Evolutionary conservation across 768 basidiomycete genomes (phyloP), one percentile per base, ranked within the genome.

Genomic region (Auriscalpium vulgare): DNA sequence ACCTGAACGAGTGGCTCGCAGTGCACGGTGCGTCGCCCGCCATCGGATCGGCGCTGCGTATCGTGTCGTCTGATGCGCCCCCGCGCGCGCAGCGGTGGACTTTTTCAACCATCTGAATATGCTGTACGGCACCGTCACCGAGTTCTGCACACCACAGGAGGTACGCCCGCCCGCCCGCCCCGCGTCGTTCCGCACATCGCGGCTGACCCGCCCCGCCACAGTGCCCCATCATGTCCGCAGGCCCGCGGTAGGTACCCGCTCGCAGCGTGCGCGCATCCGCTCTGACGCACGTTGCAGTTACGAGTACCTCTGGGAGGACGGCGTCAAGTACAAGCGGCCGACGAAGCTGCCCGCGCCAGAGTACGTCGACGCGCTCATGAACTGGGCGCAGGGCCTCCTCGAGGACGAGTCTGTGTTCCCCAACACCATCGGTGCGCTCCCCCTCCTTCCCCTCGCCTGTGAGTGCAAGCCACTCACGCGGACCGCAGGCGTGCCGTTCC

Each of bases 91-190:
- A 99, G 97, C 93, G 35, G 95, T 98, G 58, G 97, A 99, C 71
- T 99, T 99, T 74, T 99, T 98, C 79, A 99, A 98, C 68, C 97
- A 99, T 68, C 73, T 99, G 61, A 99, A 99, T 69, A 99, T 99
- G 97, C 76, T 99, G 17, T 99, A 98, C 66, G 97, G 95, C 10
- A 97, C 94, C 10, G 85, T 99, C 21, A 97, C 97, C 2, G 97
- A 99, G 72, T 98, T 98, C 67, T 99, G 97, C 71, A 97, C 91
- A 16, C 80, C 87, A 10, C 84, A 94, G 67, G 93, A 97, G 80
- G 94, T 89, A 65, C 63, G 78, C 68, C 44, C 52, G 36, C 51
- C 45, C 14, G 10, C 13, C 7, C 54, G 17, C n/a, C 40, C 11
- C 17, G 17, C 37, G 21, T 21, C 21, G 2, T 21, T 21, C 37